phyloP scores from a whole-genome alignment of 371 early-diverging fungal genomes.

The Haplosporangium sp. region DNA sequence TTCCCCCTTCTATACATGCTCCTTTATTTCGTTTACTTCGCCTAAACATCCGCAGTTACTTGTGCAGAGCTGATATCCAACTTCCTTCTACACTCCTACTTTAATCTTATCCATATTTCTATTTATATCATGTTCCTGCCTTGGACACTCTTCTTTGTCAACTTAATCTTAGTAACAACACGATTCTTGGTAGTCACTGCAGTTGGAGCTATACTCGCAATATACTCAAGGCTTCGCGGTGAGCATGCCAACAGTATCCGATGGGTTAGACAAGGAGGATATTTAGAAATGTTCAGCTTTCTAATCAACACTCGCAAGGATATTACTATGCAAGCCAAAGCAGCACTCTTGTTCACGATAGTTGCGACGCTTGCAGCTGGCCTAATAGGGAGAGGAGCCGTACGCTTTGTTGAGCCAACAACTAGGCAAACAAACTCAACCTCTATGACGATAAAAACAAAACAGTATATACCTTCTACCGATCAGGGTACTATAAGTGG shows the following conservation, averaged over 20 bases:
- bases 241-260: constrained; percentile 25
- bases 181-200: constrained; percentile 14
- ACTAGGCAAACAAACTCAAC: too few species aligned
- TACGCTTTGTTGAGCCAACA: constrained; percentile 9
- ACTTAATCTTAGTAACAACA: constrained; percentile 6
- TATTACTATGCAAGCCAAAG: not conserved
- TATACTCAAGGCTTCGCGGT: constrained; percentile 24
- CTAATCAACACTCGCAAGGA: constrained; percentile 11
- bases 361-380: not conserved
- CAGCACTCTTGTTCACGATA: constrained; percentile 3
- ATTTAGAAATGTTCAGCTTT: constrained; percentile 9
- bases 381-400: constrained; percentile 16
- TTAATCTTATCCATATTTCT: too few species aligned
- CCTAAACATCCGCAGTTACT: too few species aligned
- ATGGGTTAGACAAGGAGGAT: constrained; percentile 26
- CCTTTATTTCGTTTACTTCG: too few species aligned
- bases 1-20: too few species aligned
- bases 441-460: too few species aligned
- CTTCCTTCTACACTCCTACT: not conserved
- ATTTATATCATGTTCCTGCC: constrained; percentile 12
- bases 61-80: too few species aligned
- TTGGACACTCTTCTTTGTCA: constrained; percentile 19
- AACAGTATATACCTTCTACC: too few species aligned
- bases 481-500: too few species aligned
- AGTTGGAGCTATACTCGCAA: constrained; percentile 14